Base-by-base conservation (phyloP, 306 rosid genomes). In the Morella rubra region DNA sequence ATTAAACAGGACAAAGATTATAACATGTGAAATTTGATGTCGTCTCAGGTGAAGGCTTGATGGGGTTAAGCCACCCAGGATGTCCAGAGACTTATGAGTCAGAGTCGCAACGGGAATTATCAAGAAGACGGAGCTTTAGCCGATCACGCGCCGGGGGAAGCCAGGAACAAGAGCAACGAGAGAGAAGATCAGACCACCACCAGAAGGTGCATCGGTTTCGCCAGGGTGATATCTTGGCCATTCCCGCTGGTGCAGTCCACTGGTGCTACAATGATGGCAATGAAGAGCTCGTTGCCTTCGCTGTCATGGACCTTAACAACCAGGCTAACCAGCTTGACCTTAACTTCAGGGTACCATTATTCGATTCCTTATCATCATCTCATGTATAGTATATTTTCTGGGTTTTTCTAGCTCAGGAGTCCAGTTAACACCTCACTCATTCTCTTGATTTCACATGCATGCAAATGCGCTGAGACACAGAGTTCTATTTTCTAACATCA, bases 261-360 rank as follows among this genome's bases (percentile, higher is more conserved):
- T 79, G 82, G 82, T 24, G 22, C 69, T n/a, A 79, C 78, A 79
- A 79, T 24, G 78, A 79, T 5, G 82, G 82, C 4, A 19, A 51
- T 27, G 15, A 79, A 73, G 77, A 72, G 47, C 82, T 79, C 19
- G 3, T 79, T 6, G 49, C 50, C 18, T 65, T 79, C 2, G 73
- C 67, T 37, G 71, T 79, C 82, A 0, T 64, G 49, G 82, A 79
- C 61, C 74, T 79, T 69, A 79, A 79, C 73, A 72, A 72, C 74
- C 55, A 62, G 9, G 78, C 42, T 58, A 79, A 79, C 82, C 82
- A 79, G 45, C 78, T 79, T n/a, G 82, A 79, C 69, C 73, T 42
- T 27, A 72, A 49, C 10, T 52, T 64, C 16, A 79, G 78, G 78
- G 82, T 79, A 47, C 6, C 14, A 5, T 20, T 3, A 18, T 19